Evolutionary conservation across 495 filamentous ascomycete species (phyloP).

Genomic region (Hyaloscypha variabilis): DNA sequence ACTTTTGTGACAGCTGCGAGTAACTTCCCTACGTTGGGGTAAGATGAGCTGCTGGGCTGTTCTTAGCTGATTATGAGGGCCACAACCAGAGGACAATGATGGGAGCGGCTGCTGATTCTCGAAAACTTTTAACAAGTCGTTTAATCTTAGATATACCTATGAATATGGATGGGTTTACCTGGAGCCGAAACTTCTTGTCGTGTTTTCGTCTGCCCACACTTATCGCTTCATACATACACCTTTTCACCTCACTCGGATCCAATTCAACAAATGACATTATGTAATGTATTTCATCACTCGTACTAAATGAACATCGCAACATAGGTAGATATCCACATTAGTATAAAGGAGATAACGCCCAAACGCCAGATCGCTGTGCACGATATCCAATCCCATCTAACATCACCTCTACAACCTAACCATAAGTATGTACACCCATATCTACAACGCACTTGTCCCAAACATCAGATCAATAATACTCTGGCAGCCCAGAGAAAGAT

Average conservation of each 20-base stretch:
- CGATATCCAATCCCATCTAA: constrained; percentile 5
- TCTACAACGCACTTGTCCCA: neutral
- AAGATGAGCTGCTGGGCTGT: too few relatives aligned
- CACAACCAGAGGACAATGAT: neutral
- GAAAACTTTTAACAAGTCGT: neutral
- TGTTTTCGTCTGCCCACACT: neutral
- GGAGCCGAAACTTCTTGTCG: too few relatives aligned
- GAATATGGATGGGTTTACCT: neutral
- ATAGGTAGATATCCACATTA: too few relatives aligned
- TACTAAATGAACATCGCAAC: constrained; percentile 6
- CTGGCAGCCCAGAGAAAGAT: constrained; percentile 67
- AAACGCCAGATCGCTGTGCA: constrained; percentile 25
- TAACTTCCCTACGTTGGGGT: constrained; percentile 15
- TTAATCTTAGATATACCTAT: neutral
- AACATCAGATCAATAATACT: constrained; percentile 60
- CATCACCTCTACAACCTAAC: neutral
- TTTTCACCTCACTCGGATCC: neutral
- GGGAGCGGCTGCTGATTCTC: neutral
- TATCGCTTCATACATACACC: neutral
- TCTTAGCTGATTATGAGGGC: too few relatives aligned
- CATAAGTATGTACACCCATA: neutral
- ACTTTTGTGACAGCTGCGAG: constrained; percentile 25
- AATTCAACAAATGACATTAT: too few relatives aligned
- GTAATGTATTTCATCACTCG: constrained; percentile 2
- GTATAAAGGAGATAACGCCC: too few relatives aligned